Base-by-base conservation (phyloP, 2,329 filamentous ascomycete genomes). In the Fusarium transvaalense region DNA sequence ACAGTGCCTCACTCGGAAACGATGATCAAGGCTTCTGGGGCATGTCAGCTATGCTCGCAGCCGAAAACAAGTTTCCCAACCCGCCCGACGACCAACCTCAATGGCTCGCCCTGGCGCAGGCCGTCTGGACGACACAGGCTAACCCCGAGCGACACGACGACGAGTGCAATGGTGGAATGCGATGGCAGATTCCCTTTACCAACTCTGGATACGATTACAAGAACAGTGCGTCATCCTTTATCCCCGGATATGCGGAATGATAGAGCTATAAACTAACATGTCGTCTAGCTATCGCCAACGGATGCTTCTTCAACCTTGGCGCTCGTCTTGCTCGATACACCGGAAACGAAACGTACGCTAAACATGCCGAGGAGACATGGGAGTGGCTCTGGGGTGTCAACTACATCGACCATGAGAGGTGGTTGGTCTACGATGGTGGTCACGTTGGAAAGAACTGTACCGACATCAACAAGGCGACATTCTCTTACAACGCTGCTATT, bases 171-270 rank as follows among this genome's bases (percentile, higher is more conserved):
- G 92, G 92, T 68, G 92, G 92, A 12, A 75, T 94, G 71, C 84
- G 91, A 72, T 93, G 91, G 91, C 92, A 96, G 81, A 91, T 95
- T 62, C 92, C 89, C 58, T 82, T 86, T 2, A 89, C 90, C 69
- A 93, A 94, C 75, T 84, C 83, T 31, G 92, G 92, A 25, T 96
- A 92, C 77, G 85, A 89, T 74, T 94, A 94, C 83, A 96, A 90
- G 78, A 90, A 90, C 74, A 85, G 82, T 84, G 76, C 32, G 79
- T 76, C 29, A 29, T 12, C 9, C 6, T 15, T 6, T 15, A 17
- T 42, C 10, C 2, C 6, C 17, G 2, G 14, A 19, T 8, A 10
- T 29, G 29, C 10, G 10, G 29, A 5, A 1, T 7, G 31, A 13
- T 19, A 19, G 15, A 23, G 10, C 12, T 39, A 7, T 1, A 0